These are phyloP conservation scores for Fistulina hepatica DNA, from an alignment of 1,284 basidiomycete species.

Conservation along the genomic window DNA sequence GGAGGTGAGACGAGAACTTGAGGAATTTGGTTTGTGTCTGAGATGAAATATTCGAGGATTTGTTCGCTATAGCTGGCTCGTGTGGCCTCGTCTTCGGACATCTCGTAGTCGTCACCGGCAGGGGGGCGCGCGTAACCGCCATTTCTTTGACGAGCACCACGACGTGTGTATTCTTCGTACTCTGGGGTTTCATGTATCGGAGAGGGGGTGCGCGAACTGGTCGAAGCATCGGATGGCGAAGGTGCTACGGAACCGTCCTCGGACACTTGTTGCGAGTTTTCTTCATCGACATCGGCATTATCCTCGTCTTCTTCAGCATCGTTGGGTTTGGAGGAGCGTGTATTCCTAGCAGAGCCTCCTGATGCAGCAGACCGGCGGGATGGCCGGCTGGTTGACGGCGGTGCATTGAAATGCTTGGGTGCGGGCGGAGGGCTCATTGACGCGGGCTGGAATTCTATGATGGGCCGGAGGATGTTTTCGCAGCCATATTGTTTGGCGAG, in stretches of 20 bases:
- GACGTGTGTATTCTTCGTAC: constrained; percentile 31
- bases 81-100: constrained; percentile 33
- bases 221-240: constrained; percentile 75
- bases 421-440: constrained; percentile 91
- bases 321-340: constrained; percentile 47
- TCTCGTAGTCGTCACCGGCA: constrained; percentile 32
- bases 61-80: constrained; percentile 79
- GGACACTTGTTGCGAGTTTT: no score
- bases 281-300: constrained; percentile 51
- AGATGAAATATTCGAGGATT: constrained; percentile 98
- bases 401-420: constrained; percentile 84
- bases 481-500: constrained; percentile 93
- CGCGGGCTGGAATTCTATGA: constrained; percentile 90
- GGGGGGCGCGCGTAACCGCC: constrained; percentile 23
- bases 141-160: constrained; percentile 27
- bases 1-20: constrained; percentile 84
- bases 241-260: constrained; percentile 81
- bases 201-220: constrained; percentile 82
- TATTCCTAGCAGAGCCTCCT: constrained; percentile 30
- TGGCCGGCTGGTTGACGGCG: constrained; percentile 39
- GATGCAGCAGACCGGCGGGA: constrained; percentile 34
- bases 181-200: constrained; percentile 54
- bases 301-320: constrained; percentile 33
- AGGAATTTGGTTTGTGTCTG: constrained; percentile 91
- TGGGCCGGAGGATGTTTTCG: constrained; percentile 78